Base-by-base conservation (phyloP, 2,329 filamentous ascomycete species). In the Madurella fahalii region DNA sequence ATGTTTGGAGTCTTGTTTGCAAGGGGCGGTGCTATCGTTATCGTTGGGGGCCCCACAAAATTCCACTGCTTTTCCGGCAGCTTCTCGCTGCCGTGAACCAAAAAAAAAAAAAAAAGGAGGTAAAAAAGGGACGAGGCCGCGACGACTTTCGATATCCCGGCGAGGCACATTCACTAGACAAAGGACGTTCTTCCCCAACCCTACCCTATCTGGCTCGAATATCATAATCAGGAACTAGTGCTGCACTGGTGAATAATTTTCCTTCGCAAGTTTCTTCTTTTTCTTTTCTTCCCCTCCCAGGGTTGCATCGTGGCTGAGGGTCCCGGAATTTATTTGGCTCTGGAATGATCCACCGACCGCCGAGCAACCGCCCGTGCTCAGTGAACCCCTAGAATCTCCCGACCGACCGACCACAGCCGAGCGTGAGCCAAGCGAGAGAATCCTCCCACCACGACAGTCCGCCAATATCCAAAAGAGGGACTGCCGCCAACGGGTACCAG, bases 61-160 rank as follows among this genome's bases (percentile, higher is more conserved):
- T 11, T 11, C 34, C 34, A 11, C 34, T 15, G 34, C 18, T 52
- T 56, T 34, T 53, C 54, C 15, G 18, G 32, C 50, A 50, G n/a
- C 34, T 43, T 57, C 50, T 17, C 41, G 42, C 43, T 34, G 18
- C 4, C 18, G 16, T 15, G 40, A 18, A 30, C 20, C 17, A 12
- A 32, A 39, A 30, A 31, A 34, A 7, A 15, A 17, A 51, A 57
- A 57, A 52, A 46, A 46, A 40, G 40, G 39, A 32, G 30, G 17
- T 20, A 17, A 34, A 52, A 52, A 32, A 41, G 25, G 25, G 16
- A 17, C 13, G n/a, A 32, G 18, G 18, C 25, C 11, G 18, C 18
- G 40, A 20, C 42, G 12, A 30, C 9, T n/a, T 8, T 9, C 17
- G 9, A 44, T 5, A 30, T 20, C 42, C 20, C 9, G 13, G 17